Percentiles rank a stretch among this genome's conserved stretches.
Conservation (phyloP, 306 rosid genomes). For the Clitoria ternatea region DNA sequence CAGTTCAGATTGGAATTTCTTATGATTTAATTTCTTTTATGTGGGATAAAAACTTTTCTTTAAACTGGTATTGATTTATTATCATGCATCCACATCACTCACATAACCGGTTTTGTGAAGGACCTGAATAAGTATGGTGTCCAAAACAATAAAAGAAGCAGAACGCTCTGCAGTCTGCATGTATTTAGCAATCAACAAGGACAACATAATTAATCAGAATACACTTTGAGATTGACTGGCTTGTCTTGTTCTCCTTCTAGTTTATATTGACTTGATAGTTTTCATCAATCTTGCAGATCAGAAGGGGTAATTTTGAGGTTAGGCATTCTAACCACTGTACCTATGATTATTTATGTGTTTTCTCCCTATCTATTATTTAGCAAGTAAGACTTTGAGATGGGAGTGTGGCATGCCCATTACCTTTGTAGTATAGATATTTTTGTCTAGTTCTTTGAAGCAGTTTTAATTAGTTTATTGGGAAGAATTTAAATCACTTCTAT, state of each 20-base stretch:
- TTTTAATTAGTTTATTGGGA: not conserved
- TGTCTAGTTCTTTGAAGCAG: not conserved
- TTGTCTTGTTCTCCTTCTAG: not conserved
- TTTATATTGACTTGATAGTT: constrained; percentile 24
- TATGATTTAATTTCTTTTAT: not conserved
- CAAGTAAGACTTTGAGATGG: not conserved
- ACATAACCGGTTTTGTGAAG: not conserved
- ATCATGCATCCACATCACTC: not conserved
- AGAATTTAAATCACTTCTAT: constrained; percentile 1
- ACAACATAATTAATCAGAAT: not conserved
- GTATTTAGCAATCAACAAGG: not conserved
- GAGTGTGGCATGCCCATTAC: not conserved
- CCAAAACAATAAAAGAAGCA: not conserved
- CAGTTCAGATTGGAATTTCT: not conserved
- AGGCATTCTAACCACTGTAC: constrained; percentile 13
- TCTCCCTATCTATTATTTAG: not conserved
- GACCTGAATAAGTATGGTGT: not conserved
- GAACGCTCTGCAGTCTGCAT: not conserved
- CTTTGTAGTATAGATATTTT: not conserved
- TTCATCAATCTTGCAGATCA: constrained; percentile 53
- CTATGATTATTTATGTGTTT: not conserved
- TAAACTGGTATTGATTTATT: not conserved
- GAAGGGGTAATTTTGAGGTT: constrained; percentile 65
- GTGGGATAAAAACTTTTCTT: not conserved
- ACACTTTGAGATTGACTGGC: not conserved